Evolutionary conservation across 305 asterid species (phyloP).

Genomic region (Caryopteris hybrid): DNA sequence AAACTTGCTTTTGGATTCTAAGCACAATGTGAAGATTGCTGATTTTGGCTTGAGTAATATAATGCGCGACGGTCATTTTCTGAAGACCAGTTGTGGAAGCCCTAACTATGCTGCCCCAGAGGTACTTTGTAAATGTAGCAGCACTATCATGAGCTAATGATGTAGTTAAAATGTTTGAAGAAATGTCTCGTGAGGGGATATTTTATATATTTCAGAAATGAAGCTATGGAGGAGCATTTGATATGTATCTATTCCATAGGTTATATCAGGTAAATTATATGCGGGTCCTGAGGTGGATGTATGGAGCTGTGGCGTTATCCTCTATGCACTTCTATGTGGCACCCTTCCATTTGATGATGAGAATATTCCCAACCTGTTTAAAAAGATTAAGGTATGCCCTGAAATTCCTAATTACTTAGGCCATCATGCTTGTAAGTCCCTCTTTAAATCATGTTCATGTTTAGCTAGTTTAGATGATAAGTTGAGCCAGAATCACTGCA

Average conservation of each 20-base stretch:
- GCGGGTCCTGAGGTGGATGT: slow-evolving; percentile 92
- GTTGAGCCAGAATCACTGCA: not conserved
- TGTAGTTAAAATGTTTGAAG: no score
- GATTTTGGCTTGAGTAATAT: slow-evolving; percentile 92
- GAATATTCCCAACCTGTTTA: slow-evolving; percentile 78
- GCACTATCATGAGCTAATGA: no score
- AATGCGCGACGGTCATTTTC: slow-evolving; percentile 93
- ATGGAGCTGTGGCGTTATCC: slow-evolving; percentile 89
- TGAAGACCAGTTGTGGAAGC: slow-evolving; percentile 95
- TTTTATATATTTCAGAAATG: no score
- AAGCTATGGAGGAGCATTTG: no score
- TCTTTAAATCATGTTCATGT: no score
- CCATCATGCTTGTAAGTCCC: no score
- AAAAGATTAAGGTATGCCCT: slow-evolving; percentile 68
- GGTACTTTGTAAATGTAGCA: no score
- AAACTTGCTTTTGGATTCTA: slow-evolving; percentile 88
- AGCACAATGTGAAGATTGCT: slow-evolving; percentile 80
- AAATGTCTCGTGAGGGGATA: no score
- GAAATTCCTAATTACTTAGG: no score
- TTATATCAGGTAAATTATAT: slow-evolving; percentile 72
- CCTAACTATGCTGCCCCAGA: slow-evolving; percentile 97
- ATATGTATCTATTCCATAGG: slow-evolving; percentile 36
- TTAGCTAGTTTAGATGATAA: slow-evolving; percentile 5
- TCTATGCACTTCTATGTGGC: slow-evolving; percentile 83
- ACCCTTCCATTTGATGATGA: slow-evolving; percentile 86